phyloP scores from a whole-genome alignment of 2,329 filamentous ascomycete genomes.

The Hirsutella rhossiliensis region DNA sequence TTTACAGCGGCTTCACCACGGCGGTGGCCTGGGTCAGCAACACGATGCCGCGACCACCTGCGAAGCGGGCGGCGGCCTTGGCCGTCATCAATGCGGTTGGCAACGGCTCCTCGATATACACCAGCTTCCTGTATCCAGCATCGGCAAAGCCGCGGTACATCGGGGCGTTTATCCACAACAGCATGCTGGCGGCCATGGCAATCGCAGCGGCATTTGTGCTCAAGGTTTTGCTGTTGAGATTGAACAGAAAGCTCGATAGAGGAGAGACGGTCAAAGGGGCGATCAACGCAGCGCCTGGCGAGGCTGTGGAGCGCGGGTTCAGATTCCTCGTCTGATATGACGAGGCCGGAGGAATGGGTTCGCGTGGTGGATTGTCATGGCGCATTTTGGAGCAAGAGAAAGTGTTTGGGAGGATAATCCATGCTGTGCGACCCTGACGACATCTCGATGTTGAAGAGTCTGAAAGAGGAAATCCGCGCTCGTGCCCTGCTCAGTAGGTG shows the following conservation, averaged over 20 bases:
- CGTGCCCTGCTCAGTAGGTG: no score
- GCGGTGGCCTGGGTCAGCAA: conserved; percentile 65
- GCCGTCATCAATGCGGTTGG: conserved; percentile 58
- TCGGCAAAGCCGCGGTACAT: conserved; percentile 29
- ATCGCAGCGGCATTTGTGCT: conserved; percentile 52
- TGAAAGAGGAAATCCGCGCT: no score
- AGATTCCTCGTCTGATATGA: conserved; percentile 45
- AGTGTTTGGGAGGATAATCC: no score
- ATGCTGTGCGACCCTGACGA: no score
- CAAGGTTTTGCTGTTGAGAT: conserved; percentile 46
- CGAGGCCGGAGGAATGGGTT: background rate
- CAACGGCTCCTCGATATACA: conserved; percentile 54
- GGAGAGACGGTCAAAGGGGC: conserved; percentile 35
- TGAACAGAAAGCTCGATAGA: conserved; percentile 59
- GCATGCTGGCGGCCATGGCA: conserved; percentile 49
- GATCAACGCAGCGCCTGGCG: conserved; percentile 42
- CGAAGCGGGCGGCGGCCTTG: conserved; percentile 57
- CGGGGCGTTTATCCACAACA: conserved; percentile 57
- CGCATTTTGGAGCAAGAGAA: no score
- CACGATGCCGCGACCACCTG: conserved; percentile 61
- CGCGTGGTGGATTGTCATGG: no score
- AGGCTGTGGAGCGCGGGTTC: conserved; percentile 48
- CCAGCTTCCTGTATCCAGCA: conserved; percentile 54
- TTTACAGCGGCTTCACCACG: conserved; percentile 57
- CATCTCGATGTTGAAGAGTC: no score